These are phyloP conservation scores for Tolypocladium tropicale DNA, from an alignment of 2,329 filamentous ascomycete species.

Conservation along the genomic window DNA sequence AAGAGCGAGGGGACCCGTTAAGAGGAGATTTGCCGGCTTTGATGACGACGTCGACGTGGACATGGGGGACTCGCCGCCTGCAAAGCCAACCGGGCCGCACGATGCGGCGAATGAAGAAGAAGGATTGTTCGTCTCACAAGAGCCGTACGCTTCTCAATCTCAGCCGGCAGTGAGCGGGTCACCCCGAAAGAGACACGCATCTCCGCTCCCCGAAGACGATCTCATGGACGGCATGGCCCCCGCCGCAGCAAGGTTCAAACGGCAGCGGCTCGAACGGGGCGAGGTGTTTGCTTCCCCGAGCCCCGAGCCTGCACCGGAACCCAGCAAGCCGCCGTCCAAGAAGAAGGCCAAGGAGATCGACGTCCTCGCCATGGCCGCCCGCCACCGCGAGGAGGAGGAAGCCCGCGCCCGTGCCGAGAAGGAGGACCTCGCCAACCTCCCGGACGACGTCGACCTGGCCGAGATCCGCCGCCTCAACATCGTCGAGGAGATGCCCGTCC, in stretches of 20 bases:
- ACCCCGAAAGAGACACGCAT: slow-evolving; percentile 36
- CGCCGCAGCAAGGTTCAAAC: slow-evolving; percentile 67
- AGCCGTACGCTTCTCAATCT: slow-evolving; percentile 14
- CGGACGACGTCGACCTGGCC: slow-evolving; percentile 58
- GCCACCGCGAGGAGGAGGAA: slow-evolving; percentile 55
- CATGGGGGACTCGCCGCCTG: slow-evolving; percentile 14
- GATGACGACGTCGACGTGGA: slow-evolving; percentile 35
- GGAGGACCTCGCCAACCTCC: slow-evolving; percentile 40
- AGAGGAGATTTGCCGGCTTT: slow-evolving; percentile 64
- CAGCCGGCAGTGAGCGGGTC: slow-evolving; percentile 12
- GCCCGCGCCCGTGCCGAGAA: slow-evolving; percentile 46
- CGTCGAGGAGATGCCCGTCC: slow-evolving; percentile 66
- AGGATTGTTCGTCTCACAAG: slow-evolving; percentile 49
- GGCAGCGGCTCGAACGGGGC: slow-evolving; percentile 56
- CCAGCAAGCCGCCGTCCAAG: slow-evolving; percentile 15
- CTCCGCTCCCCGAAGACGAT: slow-evolving; percentile 36
- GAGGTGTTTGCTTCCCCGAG: slow-evolving; percentile 28
- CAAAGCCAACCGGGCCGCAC: background rate
- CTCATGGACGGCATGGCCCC: slow-evolving; percentile 66
- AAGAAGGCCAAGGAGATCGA: slow-evolving; percentile 54
- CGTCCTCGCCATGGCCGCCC: slow-evolving; percentile 55
- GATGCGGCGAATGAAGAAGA: slow-evolving; percentile 23
- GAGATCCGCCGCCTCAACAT: slow-evolving; percentile 65
- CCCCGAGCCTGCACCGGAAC: slow-evolving; percentile 13
- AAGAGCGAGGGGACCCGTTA: slow-evolving; percentile 27